Percentiles rank a stretch among this genome's conserved stretches.
Evolutionary conservation across 2,329 filamentous ascomycete genomes (phyloP).

Genomic region (Chaetomium sp.): DNA sequence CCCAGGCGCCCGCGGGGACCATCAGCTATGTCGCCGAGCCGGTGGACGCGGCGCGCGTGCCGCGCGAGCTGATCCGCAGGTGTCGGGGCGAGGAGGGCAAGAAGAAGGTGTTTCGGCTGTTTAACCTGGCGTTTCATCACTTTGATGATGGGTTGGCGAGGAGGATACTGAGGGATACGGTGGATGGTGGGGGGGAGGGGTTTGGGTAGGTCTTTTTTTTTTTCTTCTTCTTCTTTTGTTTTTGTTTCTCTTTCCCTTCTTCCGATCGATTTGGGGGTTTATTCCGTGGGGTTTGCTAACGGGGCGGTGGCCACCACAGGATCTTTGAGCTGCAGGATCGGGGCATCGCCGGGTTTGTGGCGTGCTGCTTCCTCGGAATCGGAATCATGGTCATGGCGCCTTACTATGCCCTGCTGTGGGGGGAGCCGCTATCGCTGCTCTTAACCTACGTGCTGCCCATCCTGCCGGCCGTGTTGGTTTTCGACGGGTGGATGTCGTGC

Average conservation of each 20-base stretch:
- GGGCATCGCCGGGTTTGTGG: slow-evolving; percentile 55
- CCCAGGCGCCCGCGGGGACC: slow-evolving; percentile 45
- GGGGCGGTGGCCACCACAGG: slow-evolving; percentile 34
- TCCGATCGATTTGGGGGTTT: not conserved
- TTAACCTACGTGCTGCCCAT: slow-evolving; percentile 69
- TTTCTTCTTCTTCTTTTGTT: not conserved
- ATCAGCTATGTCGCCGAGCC: slow-evolving; percentile 61
- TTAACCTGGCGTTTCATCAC: slow-evolving; percentile 76
- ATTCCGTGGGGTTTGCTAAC: not conserved
- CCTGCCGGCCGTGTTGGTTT: slow-evolving; percentile 66
- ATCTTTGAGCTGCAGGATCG: slow-evolving; percentile 78
- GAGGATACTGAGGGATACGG: slow-evolving; percentile 63
- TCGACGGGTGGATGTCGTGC: slow-evolving; percentile 69
- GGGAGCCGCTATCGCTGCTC: slow-evolving; percentile 58
- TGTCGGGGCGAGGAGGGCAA: slow-evolving; percentile 40
- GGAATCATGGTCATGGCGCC: slow-evolving; percentile 56
- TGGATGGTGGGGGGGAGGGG: slow-evolving; percentile 62
- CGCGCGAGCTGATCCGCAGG: slow-evolving; percentile 49
- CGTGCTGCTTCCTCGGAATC: slow-evolving; percentile 55
- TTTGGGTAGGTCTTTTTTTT: slow-evolving; percentile 52
- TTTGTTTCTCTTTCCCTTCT: not conserved
- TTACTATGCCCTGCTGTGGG: slow-evolving; percentile 55
- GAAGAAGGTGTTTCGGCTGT: slow-evolving; percentile 66
- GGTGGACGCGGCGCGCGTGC: slow-evolving; percentile 66
- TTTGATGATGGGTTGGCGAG: slow-evolving; percentile 66